A percentile compares a stretch with the other conserved stretches of the same genome.
These are phyloP conservation scores for Hymenoscyphus fructigenus DNA, from an alignment of 2,329 filamentous ascomycete species.

Conservation along the genomic window DNA sequence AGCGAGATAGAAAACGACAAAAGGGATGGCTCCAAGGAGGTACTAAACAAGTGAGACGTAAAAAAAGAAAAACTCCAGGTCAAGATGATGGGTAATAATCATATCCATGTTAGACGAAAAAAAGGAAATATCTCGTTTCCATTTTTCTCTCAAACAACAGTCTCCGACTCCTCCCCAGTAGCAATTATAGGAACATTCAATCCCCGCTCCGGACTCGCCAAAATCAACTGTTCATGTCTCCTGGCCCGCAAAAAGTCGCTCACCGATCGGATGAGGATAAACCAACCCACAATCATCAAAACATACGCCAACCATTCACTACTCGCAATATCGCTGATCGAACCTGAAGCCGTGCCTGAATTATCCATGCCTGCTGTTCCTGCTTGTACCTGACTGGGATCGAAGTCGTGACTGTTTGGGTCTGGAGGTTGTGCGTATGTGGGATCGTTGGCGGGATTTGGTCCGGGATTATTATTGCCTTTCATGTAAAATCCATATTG, in stretches of 20 bases:
- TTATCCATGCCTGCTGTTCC: slow-evolving; percentile 39
- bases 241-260: slow-evolving; percentile 86
- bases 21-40: too few species aligned
- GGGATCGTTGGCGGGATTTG: slow-evolving; percentile 45
- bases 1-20: too few species aligned
- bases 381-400: slow-evolving; percentile 64
- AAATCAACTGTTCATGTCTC: slow-evolving; percentile 86
- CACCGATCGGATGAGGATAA: slow-evolving; percentile 90
- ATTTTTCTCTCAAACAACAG: slow-evolving; percentile 57
- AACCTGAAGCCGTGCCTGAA: slow-evolving; percentile 41
- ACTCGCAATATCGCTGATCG: slow-evolving; percentile 60
- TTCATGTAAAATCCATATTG: slow-evolving; percentile 98
- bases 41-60: background rate
- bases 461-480: slow-evolving; percentile 48
- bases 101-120: too few species aligned
- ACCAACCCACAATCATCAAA: slow-evolving; percentile 97
- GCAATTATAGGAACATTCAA: slow-evolving; percentile 83
- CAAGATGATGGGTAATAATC: slow-evolving; percentile 33
- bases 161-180: slow-evolving; percentile 77
- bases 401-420: slow-evolving; percentile 87
- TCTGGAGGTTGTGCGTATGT: slow-evolving; percentile 72
- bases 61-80: slow-evolving; percentile 49
- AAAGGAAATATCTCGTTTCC: too few species aligned
- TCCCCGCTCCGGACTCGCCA: slow-evolving; percentile 89
- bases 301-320: slow-evolving; percentile 89